Percentiles rank a stretch among this genome's conserved stretches.
These are phyloP conservation scores for Sugiyamaella grinbergsii DNA, from an alignment of 1,139 yeast genomes.

Conservation along the genomic window DNA sequence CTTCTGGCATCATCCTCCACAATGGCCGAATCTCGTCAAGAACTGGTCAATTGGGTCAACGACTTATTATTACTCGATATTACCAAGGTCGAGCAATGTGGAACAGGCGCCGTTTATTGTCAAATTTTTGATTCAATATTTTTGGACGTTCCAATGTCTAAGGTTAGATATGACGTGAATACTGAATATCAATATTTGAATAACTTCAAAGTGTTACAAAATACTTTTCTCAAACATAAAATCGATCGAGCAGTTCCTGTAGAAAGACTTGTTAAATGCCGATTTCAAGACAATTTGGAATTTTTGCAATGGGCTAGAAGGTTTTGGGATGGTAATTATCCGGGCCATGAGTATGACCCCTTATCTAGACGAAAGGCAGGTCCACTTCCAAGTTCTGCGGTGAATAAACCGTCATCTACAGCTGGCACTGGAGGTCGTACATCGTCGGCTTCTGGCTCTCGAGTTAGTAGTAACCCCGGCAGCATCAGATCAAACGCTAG, in stretches of 20 bases:
- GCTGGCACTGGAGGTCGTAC: conserved; percentile 16
- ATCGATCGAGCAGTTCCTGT: conserved; percentile 80
- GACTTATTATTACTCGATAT: conserved; percentile 63
- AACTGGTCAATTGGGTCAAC: conserved; percentile 84
- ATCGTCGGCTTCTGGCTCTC: conserved; percentile 16
- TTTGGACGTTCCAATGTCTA: conserved; percentile 76
- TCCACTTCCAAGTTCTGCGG: conserved; percentile 23
- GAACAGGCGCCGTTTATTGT: conserved; percentile 93
- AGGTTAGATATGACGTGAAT: conserved; percentile 69
- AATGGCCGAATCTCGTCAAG: conserved; percentile 81
- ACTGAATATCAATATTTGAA: conserved; percentile 76
- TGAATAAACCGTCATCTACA: conserved; percentile 18
- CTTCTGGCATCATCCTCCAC: too few species aligned
- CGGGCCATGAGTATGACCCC: conserved; percentile 72
- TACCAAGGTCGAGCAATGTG: conserved; percentile 87
- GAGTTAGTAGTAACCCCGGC: conserved; percentile 9
- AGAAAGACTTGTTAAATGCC: conserved; percentile 78
- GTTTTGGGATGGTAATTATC: conserved; percentile 77
- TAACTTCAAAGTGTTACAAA: conserved; percentile 84
- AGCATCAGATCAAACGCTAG: conserved; percentile 6
- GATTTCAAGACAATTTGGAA: conserved; percentile 91
- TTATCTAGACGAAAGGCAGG: conserved; percentile 51
- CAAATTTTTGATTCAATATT: conserved; percentile 85
- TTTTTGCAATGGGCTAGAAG: conserved; percentile 89
- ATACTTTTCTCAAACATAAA: conserved; percentile 67